phyloP scores from a whole-genome alignment of 495 filamentous ascomycete genomes.

The Talaromyces trachyspermus region DNA sequence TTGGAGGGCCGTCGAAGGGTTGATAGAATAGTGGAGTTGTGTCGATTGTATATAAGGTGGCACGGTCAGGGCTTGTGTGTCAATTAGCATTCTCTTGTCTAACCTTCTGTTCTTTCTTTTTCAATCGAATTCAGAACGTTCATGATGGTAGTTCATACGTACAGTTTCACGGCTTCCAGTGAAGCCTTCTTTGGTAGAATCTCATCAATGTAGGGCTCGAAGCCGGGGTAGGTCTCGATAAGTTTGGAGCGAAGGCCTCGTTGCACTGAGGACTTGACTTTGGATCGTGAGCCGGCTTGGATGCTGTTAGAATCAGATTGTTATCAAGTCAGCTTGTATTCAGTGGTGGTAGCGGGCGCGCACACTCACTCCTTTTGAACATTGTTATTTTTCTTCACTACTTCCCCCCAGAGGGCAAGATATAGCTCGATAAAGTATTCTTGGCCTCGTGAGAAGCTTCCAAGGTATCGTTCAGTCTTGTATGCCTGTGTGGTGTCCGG shows the following conservation, averaged over 20 bases:
- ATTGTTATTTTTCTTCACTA: too few relatives aligned
- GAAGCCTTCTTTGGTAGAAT: conserved; percentile 95
- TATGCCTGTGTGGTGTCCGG: too few relatives aligned
- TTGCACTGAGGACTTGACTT: conserved; percentile 95
- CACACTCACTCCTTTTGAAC: too few relatives aligned
- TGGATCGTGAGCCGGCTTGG: conserved; percentile 72
- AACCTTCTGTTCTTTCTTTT: too few relatives aligned
- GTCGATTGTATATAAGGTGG: conserved; percentile 77
- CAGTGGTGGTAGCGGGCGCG: too few relatives aligned
- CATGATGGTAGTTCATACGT: conserved; percentile 5
- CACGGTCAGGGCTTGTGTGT: conserved; percentile 62
- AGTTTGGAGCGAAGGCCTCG: conserved; percentile 75
- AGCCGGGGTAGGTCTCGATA: conserved; percentile 74
- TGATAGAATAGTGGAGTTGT: conserved; percentile 80
- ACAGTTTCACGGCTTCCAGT: conserved; percentile 83
- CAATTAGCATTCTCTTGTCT: neutral
- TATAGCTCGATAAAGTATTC: too few relatives aligned
- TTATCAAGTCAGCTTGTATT: neutral
- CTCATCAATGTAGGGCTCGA: conserved; percentile 85
- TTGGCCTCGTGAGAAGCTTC: too few relatives aligned
- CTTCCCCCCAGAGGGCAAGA: too few relatives aligned
- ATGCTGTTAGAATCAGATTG: conserved; percentile 42
- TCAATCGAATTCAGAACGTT: too few relatives aligned
- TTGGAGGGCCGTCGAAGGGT: conserved; percentile 66
- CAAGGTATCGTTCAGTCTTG: too few relatives aligned